Conservation (phyloP, 1,284 basidiomycete genomes). For the Phellinidium pouzarii region DNA sequence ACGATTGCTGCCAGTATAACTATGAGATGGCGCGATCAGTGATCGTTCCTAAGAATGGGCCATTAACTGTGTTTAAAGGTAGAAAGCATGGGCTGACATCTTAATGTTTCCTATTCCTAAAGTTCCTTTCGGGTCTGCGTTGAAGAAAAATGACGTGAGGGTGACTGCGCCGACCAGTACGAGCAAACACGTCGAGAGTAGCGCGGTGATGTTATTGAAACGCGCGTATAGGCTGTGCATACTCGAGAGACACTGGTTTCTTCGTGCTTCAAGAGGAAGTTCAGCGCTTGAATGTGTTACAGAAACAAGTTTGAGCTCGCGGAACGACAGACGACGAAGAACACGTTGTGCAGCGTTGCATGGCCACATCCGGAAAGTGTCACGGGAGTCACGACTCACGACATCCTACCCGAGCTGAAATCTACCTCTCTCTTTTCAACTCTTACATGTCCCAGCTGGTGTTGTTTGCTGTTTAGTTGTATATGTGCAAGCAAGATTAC, state of each 20-base stretch:
- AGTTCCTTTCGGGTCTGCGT: constrained; percentile 48
- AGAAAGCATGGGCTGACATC: constrained; percentile 46
- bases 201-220: constrained; percentile 66
- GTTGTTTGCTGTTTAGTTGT: no score
- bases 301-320: not conserved
- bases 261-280: not conserved
- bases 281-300: not conserved
- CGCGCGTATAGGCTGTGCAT: constrained; percentile 70
- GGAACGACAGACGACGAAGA: not conserved
- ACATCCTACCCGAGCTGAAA: not conserved
- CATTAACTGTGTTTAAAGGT: not conserved
- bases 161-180: constrained; percentile 69
- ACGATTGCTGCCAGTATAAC: constrained; percentile 48
- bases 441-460: no score
- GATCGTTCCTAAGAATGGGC: not conserved
- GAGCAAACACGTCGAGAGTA: constrained; percentile 76
- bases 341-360: not conserved
- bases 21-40: constrained; percentile 23
- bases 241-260: not conserved
- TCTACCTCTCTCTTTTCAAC: not conserved
- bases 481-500: no score
- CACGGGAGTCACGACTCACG: not conserved
- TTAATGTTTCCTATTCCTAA: constrained; percentile 57
- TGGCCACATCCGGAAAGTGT: not conserved
- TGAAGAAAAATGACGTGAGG: constrained; percentile 61